These are phyloP conservation scores for Barnettozyma populi DNA, from an alignment of 805 yeast species.

Conservation along the genomic window DNA sequence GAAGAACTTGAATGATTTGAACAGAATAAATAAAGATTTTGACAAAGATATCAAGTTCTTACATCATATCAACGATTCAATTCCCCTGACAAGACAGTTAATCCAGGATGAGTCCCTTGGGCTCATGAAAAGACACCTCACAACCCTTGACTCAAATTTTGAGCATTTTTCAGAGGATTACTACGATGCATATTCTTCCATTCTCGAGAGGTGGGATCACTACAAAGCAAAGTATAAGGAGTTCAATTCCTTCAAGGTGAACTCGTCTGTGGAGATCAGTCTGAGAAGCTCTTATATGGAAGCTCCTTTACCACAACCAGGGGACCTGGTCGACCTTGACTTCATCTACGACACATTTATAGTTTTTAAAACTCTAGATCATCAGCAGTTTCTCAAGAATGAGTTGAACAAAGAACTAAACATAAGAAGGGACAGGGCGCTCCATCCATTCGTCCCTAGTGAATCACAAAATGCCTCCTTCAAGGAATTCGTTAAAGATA, in stretches of 20 bases:
- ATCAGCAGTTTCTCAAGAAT: constrained; percentile 51
- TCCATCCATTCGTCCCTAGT: constrained; percentile 57
- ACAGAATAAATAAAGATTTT: constrained; percentile 63
- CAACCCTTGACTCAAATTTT: constrained; percentile 39
- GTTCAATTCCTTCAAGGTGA: constrained; percentile 58
- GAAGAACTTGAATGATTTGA: constrained; percentile 72
- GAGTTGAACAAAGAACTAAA: constrained; percentile 69
- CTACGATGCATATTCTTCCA: constrained; percentile 45
- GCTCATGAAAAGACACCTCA: constrained; percentile 59
- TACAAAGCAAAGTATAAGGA: constrained; percentile 39
- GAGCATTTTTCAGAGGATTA: constrained; percentile 51
- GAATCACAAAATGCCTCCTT: constrained; percentile 29
- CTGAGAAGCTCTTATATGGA: constrained; percentile 54
- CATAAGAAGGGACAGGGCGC: constrained; percentile 61
- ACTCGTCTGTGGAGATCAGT: constrained; percentile 81
- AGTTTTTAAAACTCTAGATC: constrained; percentile 72
- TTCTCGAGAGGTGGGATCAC: constrained; percentile 57
- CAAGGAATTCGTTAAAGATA: constrained; percentile 27
- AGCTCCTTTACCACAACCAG: constrained; percentile 29
- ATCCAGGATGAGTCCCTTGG: constrained; percentile 72
- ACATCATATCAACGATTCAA: constrained; percentile 62
- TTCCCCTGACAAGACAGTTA: constrained; percentile 68
- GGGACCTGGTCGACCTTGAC: constrained; percentile 48
- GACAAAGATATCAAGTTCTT: constrained; percentile 71
- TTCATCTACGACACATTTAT: constrained; percentile 78